Evolutionary conservation across 1,139 yeast genomes (phyloP), one percentile per base, ranked within the genome.

Genomic region (Trichomonascaceae sp.): DNA sequence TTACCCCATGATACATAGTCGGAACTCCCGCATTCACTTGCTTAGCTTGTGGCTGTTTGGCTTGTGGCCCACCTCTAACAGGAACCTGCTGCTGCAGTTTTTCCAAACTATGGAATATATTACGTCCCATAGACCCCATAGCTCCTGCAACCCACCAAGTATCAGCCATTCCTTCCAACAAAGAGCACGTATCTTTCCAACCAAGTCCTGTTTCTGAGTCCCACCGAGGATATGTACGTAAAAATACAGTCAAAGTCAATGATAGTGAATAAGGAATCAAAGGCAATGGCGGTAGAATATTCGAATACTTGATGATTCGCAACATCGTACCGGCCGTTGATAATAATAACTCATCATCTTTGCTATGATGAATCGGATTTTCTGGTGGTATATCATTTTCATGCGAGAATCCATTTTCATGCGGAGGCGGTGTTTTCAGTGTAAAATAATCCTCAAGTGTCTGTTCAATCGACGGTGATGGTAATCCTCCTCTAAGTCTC

Each of bases 141-240:
- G 71, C 72, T 24, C 69, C 71, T 1, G 72, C 71, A 2, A 70
- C 70, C 73, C 73, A 69, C 73, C 73, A 69, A 41, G 64, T 60
- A 44, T 60, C 64, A 1, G 70, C 64, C 63, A 69, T 56, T 22
- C 53, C 49, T 47, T 68, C 69, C 45, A 69, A 61, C 36, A 65
- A 50, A 13, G 54, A 50, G 50, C 70, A 66, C 46, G 66, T 58
- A 36, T 68, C 67, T 36, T 59, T 55, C 71, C 70, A 68, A 22
- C 57, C 56, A 50, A 57, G 60, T 8, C 68, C 67, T 1, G 69
- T 62, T 43, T 60, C 61, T 20, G 65, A 60, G 30, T 64, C 71
- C 1, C 53, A 54, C n/a, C 62, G 58, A 3, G 72, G 71, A 44
- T 57, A 69, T 9, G 68, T 66, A 20, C 71, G 57, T 52, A 69